Evolutionary conservation across 345 rosid genomes (phyloP).

Genomic region (Leavenworthia alabamica): DNA sequence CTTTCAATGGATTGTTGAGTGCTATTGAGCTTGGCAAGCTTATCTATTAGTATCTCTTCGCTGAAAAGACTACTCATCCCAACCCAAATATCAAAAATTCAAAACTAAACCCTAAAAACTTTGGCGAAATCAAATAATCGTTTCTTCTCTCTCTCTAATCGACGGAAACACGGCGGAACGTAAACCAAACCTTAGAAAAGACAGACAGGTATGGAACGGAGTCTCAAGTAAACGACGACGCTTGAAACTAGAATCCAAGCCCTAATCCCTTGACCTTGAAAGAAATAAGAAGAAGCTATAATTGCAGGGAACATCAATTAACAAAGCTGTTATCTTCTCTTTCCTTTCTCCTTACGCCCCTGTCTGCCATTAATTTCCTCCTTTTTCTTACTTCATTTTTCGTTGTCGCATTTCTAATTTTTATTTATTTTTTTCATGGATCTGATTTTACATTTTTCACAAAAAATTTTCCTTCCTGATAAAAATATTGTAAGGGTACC

Average conservation of each 20-base stretch:
- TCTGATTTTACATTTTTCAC: background rate
- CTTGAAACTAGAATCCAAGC: background rate
- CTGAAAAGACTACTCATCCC: slow-evolving; percentile 86
- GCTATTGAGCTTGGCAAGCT: slow-evolving; percentile 93
- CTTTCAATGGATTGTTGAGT: slow-evolving; percentile 93
- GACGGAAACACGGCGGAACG: slow-evolving; percentile 9
- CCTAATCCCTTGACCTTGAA: background rate
- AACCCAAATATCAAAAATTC: background rate
- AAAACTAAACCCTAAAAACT: background rate
- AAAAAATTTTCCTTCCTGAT: no score
- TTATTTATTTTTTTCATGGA: background rate
- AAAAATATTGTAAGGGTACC: no score
- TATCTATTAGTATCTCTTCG: slow-evolving; percentile 83
- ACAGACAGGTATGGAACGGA: background rate
- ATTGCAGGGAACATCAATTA: background rate
- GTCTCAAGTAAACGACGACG: background rate
- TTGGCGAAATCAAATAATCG: background rate
- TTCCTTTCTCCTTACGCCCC: background rate
- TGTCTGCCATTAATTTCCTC: background rate
- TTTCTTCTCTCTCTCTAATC: background rate
- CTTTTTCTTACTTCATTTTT: background rate
- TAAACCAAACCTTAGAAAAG: slow-evolving; percentile 1
- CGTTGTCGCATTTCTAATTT: background rate
- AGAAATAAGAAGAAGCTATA: background rate
- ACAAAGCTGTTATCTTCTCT: background rate